Conservation (phyloP, 768 basidiomycete species). For the Lactarius hatsudake region DNA sequence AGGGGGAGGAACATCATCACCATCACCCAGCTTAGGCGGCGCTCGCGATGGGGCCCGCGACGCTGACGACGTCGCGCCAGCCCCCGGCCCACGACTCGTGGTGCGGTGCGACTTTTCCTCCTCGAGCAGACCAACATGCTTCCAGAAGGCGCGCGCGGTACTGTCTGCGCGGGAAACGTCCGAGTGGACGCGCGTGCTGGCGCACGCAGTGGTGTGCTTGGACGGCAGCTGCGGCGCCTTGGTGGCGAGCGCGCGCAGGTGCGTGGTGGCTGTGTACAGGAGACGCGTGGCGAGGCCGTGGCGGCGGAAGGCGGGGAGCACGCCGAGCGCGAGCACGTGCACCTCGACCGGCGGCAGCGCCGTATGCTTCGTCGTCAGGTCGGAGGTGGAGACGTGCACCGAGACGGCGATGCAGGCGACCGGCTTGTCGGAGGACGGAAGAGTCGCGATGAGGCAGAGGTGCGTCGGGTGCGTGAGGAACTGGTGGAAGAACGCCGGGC, state of each 20-base stretch:
- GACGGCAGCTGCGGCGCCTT: conserved; percentile 18
- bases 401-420: conserved; percentile 23
- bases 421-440: conserved; percentile 20
- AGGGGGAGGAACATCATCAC: too few species aligned
- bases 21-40: not conserved
- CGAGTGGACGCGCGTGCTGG: conserved; percentile 1
- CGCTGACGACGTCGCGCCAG: conserved; percentile 23
- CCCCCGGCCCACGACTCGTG: conserved; percentile 17
- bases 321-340: conserved; percentile 53
- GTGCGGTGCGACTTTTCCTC: conserved; percentile 1
- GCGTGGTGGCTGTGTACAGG: conserved; percentile 35
- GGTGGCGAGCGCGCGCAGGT: conserved; percentile 23
- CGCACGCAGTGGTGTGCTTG: not conserved
- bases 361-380: conserved; percentile 32
- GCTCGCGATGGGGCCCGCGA: conserved; percentile 16
- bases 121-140: conserved; percentile 19
- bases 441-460: conserved; percentile 22
- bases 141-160: conserved; percentile 12
- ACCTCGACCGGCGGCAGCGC: conserved; percentile 49
- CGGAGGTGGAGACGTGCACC: conserved; percentile 32
- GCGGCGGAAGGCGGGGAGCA: conserved; percentile 45
- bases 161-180: conserved; percentile 14
- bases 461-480: conserved; percentile 24
- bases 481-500: conserved; percentile 25
- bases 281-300: conserved; percentile 45